These are phyloP conservation scores for Dovyalis caffra DNA, from an alignment of 345 rosid species.

Conservation along the genomic window DNA sequence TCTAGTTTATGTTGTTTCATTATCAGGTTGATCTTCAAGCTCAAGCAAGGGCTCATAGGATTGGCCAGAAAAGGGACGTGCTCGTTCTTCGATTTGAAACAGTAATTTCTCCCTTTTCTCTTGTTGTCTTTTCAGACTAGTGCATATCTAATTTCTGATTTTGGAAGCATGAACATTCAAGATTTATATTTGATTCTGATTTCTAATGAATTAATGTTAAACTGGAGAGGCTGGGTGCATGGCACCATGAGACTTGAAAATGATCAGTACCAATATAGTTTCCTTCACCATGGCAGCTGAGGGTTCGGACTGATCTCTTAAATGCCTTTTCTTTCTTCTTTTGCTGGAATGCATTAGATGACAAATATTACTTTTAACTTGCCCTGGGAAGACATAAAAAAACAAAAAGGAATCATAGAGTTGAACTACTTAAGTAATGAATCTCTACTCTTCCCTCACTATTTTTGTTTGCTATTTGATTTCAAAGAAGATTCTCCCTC, in stretches of 20 bases:
- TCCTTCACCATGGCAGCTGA: background rate
- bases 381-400: background rate
- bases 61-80: conserved; percentile 98
- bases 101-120: conserved; percentile 32
- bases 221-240: background rate
- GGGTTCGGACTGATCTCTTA: background rate
- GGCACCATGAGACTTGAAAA: background rate
- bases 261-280: background rate
- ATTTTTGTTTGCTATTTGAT: background rate
- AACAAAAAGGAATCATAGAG: background rate
- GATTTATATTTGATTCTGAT: background rate
- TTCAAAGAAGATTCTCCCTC: background rate
- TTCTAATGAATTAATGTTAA: background rate
- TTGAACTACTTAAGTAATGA: background rate
- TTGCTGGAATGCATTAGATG: background rate
- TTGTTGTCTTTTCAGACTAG: background rate
- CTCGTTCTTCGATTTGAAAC: conserved; percentile 95
- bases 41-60: conserved; percentile 94
- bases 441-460: background rate
- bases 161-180: conserved; percentile 3
- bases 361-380: background rate
- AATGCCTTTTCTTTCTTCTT: background rate
- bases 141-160: background rate
- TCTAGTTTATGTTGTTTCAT: background rate
- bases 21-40: conserved; percentile 96